These are phyloP conservation scores for Rhizophora mangle DNA, from an alignment of 345 rosid species.

Conservation along the genomic window DNA sequence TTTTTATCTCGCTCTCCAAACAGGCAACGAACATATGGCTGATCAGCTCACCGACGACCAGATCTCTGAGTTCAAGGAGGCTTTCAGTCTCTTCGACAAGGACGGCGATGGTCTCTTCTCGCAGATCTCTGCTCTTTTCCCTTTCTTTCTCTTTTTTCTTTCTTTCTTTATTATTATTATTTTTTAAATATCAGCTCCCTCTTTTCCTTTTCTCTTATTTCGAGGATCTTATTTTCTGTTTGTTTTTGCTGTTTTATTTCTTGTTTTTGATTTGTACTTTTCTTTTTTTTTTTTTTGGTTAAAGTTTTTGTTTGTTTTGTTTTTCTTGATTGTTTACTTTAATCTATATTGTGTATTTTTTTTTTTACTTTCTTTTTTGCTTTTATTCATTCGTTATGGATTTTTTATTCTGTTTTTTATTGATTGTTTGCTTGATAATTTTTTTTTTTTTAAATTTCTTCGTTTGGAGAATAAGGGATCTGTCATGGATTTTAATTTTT, in stretches of 20 bases:
- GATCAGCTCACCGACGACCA: constrained; percentile 31
- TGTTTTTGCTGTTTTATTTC: no score
- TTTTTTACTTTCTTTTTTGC: background rate
- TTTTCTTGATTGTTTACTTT: background rate
- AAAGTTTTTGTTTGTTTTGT: no score
- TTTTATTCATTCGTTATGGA: background rate
- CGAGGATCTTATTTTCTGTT: background rate
- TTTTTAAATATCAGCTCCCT: no score
- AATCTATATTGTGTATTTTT: background rate
- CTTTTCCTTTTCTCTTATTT: background rate
- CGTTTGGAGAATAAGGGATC: background rate
- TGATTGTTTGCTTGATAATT: background rate
- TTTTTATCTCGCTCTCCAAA: background rate
- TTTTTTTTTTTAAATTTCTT: background rate
- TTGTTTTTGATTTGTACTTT: background rate
- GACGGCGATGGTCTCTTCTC: constrained; percentile 26
- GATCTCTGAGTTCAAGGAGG: constrained; percentile 32
- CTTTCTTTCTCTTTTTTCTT: no score
- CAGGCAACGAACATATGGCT: constrained; percentile 5
- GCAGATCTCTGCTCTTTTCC: background rate
- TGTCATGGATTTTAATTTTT: background rate
- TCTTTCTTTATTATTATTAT: no score
- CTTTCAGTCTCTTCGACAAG: constrained; percentile 28
- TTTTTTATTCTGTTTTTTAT: background rate
- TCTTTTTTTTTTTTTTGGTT: no score